phyloP scores from a whole-genome alignment of 2,329 filamentous ascomycete species.

The Salinomyces thailandicus region DNA sequence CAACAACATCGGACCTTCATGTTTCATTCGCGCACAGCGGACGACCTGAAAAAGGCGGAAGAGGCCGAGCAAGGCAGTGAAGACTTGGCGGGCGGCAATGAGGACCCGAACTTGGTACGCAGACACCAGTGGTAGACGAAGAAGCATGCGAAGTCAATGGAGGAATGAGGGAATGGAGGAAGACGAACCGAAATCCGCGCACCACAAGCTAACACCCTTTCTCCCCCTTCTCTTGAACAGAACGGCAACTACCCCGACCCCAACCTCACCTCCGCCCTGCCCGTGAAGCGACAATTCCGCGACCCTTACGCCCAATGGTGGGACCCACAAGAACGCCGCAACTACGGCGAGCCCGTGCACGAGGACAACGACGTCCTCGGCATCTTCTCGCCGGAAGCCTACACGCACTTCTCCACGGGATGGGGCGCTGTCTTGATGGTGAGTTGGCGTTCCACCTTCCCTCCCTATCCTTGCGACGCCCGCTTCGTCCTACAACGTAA shows the following conservation, averaged over 20 bases:
- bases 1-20: conserved; percentile 4
- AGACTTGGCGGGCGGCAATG: conserved; percentile 14
- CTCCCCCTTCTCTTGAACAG: too few species aligned
- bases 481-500: background rate
- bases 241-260: conserved; percentile 81
- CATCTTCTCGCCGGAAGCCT: conserved; percentile 79
- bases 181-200: too few species aligned
- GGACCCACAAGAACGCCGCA: conserved; percentile 94
- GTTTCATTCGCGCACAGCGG: conserved; percentile 11
- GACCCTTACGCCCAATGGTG: conserved; percentile 92
- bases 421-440: conserved; percentile 53
- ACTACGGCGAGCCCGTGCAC: conserved; percentile 92
- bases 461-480: background rate
- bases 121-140: too few species aligned
- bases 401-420: conserved; percentile 68
- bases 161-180: too few species aligned
- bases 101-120: conserved; percentile 25
- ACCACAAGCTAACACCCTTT: too few species aligned
- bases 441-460: conserved; percentile 1
- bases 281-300: conserved; percentile 79
- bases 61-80: conserved; percentile 20
- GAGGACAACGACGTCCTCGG: conserved; percentile 92
- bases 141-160: too few species aligned
- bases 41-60: conserved; percentile 14
- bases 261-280: conserved; percentile 34